These are phyloP conservation scores for Skeletonema marinoi DNA, from an alignment of 108 stramenopile genomes.

Conservation along the genomic window DNA sequence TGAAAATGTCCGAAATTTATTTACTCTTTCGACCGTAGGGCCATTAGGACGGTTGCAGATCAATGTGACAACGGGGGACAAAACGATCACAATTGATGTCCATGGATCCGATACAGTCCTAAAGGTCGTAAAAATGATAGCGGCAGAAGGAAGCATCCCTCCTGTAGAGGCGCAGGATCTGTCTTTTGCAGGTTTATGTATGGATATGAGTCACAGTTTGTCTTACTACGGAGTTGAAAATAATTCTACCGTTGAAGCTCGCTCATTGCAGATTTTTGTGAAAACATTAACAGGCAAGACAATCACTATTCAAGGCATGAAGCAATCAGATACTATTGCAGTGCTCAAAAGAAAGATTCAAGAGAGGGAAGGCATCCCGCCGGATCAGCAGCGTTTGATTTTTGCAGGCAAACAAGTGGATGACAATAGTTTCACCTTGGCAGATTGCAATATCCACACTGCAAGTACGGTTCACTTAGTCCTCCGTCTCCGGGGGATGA, in stretches of 20 bases:
- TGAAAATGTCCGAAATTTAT: too few species aligned
- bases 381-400: slow-evolving; percentile 58
- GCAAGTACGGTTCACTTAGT: slow-evolving; percentile 54
- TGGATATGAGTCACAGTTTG: too few species aligned
- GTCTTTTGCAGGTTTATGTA: too few species aligned
- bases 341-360: not conserved
- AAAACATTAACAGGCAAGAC: slow-evolving; percentile 95
- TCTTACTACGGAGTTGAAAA: not conserved
- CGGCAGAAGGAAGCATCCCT: too few species aligned
- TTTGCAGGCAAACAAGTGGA: slow-evolving; percentile 72
- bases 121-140: too few species aligned
- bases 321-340: not conserved
- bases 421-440: slow-evolving; percentile 56
- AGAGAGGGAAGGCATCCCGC: slow-evolving; percentile 1
- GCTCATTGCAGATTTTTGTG: slow-evolving; percentile 93
- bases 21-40: too few species aligned
- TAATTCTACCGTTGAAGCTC: not conserved
- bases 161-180: too few species aligned
- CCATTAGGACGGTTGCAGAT: too few species aligned
- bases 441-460: slow-evolving; percentile 62
- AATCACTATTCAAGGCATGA: slow-evolving; percentile 68
- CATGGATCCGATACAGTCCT: too few species aligned
- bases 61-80: too few species aligned
- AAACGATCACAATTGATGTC: too few species aligned
- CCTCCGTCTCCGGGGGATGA: slow-evolving; percentile 33